Base-by-base conservation (phyloP, 1,284 basidiomycete species). In the Fomitopsis palustris region DNA sequence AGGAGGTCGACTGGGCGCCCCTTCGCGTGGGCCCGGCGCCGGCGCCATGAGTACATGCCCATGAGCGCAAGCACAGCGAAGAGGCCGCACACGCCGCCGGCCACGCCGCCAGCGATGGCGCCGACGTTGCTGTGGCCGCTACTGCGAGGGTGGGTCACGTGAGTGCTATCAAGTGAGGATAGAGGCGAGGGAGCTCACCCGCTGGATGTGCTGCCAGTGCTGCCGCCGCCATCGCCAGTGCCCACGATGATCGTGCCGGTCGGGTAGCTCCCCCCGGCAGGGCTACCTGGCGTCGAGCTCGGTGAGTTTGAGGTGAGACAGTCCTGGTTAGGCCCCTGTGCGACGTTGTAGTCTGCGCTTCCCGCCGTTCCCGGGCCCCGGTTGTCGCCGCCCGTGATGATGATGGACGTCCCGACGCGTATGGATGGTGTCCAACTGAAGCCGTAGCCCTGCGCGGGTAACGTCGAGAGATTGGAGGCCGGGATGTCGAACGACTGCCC, bases 211-310 rank as follows among this genome's bases (percentile, higher is more conserved):
- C 59, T 45, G 8, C 66, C 62, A 10, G 56, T 57, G 12, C 67
- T 66, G 19, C n/a, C n/a, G n/a, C n/a, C n/a, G n/a, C n/a, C n/a
- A n/a, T n/a, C n/a, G n/a, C n/a, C n/a, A n/a, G 65, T 54, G 8
- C 63, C 61, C 8, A 59, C 61, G 10, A 70, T 66, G 23, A 72
- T 73, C 42, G 77, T 74, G 52, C 77, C 80, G 0, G 88, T 90
- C 0, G 88, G 84, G 69, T 88, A 88, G 49, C 77, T 77, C 0
- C 88, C 88, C 38, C 90, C 90, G n/a, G 90, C 90, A 6, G 90
- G 88, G 54, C 75, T 77, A 0, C 87, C 90, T 8, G 86, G 79
- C 0, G 90, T 93, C 2, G 88, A 90, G 39, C 86, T 90, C 0
- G 91, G 91, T 41, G 87, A 88, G 25, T 63, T 70, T 43, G 71